A percentile compares a stretch with the other conserved stretches of the same genome.
Evolutionary conservation across 2,329 filamentous ascomycete genomes (phyloP).

Genomic region (Diplodia mutila): DNA sequence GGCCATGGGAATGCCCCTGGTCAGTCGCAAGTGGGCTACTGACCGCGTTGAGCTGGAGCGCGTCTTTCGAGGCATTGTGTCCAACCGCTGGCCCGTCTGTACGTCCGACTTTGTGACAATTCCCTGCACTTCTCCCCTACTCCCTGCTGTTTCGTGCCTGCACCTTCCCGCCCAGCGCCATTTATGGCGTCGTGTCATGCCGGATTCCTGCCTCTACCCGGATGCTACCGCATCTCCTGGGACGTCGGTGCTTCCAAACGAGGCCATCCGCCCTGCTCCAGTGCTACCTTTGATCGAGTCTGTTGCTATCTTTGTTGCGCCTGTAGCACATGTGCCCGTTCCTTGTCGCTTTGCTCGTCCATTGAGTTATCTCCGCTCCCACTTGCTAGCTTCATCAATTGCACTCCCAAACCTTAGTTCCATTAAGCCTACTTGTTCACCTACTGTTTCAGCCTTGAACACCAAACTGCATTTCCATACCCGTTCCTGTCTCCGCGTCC

Average conservation of each 20-base stretch:
- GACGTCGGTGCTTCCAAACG: constrained; percentile 8
- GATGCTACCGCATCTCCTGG: not conserved
- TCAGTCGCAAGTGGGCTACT: constrained; percentile 62
- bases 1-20: constrained; percentile 68
- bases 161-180: constrained; percentile 14
- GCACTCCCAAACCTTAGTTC: too few relatives aligned
- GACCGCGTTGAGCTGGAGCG: constrained; percentile 61
- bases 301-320: constrained; percentile 8
- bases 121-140: not conserved
- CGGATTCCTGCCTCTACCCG: not conserved
- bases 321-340: not conserved
- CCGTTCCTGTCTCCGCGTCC: not conserved
- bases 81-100: constrained; percentile 62
- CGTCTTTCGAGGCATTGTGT: constrained; percentile 60
- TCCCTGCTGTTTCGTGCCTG: not conserved
- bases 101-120: constrained; percentile 36
- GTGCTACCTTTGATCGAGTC: constrained; percentile 7
- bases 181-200: constrained; percentile 4
- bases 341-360: not conserved
- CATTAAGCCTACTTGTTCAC: not conserved
- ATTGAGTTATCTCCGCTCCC: not conserved
- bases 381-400: not conserved
- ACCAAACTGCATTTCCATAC: not conserved
- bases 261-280: not conserved
- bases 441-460: not conserved